Conservation (phyloP, 2,329 filamentous ascomycete species). For the Emmonsiellopsis sp. region DNA sequence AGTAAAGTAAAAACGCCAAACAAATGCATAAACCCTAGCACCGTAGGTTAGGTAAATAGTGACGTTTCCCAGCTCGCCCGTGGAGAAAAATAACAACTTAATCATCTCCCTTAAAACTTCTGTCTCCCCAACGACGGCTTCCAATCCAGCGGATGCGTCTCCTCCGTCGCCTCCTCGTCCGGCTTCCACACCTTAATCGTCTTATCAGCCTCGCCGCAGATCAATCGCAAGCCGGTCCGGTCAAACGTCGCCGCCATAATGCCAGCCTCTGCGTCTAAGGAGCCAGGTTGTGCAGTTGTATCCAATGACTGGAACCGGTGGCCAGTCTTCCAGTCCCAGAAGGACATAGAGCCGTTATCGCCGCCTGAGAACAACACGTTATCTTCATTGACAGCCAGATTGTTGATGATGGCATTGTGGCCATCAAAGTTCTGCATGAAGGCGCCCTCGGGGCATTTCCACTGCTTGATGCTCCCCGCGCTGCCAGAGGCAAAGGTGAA, state of each 20-base stretch:
- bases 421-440: slow-evolving; percentile 99
- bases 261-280: slow-evolving; percentile 84
- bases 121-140: slow-evolving; percentile 68
- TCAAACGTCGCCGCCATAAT: slow-evolving; percentile 94
- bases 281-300: slow-evolving; percentile 87
- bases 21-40: slow-evolving; percentile 20
- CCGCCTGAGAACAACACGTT: slow-evolving; percentile 91
- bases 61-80: background rate
- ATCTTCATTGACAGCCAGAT: slow-evolving; percentile 83
- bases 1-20: slow-evolving; percentile 7
- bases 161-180: slow-evolving; percentile 80
- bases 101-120: slow-evolving; percentile 51
- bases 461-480: slow-evolving; percentile 94
- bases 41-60: slow-evolving; percentile 16
- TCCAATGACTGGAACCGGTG: slow-evolving; percentile 84
- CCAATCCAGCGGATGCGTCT: slow-evolving; percentile 89
- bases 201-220: slow-evolving; percentile 94
- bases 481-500: slow-evolving; percentile 94
- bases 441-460: slow-evolving; percentile 94
- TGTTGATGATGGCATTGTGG: slow-evolving; percentile 94
- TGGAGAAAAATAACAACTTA: slow-evolving; percentile 1
- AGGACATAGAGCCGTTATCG: slow-evolving; percentile 92
- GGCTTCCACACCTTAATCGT: slow-evolving; percentile 98
- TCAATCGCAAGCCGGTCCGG: slow-evolving; percentile 74
- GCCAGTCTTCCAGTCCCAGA: slow-evolving; percentile 99